phyloP scores from a whole-genome alignment of 2,329 filamentous ascomycete genomes.

The Colletotrichum noveboracense region DNA sequence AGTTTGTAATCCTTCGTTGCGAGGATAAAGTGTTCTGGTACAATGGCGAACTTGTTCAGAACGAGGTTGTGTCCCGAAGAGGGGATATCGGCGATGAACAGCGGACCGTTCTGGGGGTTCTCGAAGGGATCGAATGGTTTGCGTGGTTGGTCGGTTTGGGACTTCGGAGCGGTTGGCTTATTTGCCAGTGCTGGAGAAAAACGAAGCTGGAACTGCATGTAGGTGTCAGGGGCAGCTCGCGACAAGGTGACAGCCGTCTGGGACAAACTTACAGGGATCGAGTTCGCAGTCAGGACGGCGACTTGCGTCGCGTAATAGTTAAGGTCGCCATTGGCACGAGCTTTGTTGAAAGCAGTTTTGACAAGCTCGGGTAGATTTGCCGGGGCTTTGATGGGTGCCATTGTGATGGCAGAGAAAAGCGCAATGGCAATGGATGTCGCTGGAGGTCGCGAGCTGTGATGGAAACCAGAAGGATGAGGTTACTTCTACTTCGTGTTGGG shows the following conservation, averaged over 20 bases:
- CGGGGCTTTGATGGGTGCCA: constrained; percentile 47
- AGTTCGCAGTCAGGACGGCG: constrained; percentile 47
- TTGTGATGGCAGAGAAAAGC: constrained; percentile 20
- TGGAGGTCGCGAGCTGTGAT: background rate
- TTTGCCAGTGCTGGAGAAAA: constrained; percentile 72
- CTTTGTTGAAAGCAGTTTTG: constrained; percentile 51
- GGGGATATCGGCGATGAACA: constrained; percentile 57
- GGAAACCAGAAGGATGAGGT: background rate
- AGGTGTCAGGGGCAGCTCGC: background rate
- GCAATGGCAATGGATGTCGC: background rate
- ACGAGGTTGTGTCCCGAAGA: constrained; percentile 64
- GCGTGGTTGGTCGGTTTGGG: constrained; percentile 33
- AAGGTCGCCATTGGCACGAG: constrained; percentile 52
- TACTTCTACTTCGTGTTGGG: background rate
- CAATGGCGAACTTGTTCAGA: constrained; percentile 78
- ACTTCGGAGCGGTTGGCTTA: constrained; percentile 62
- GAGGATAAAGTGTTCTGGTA: constrained; percentile 75
- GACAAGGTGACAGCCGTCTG: background rate
- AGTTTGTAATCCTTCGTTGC: constrained; percentile 66
- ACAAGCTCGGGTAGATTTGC: constrained; percentile 57
- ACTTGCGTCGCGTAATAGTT: constrained; percentile 61
- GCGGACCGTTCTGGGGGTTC: constrained; percentile 56
- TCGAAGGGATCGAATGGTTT: constrained; percentile 69
- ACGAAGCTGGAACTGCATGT: constrained; percentile 70
- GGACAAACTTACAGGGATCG: constrained; percentile 43